Evolutionary conservation across 805 yeast species (phyloP).

Genomic region (Millerozyma acaciae): DNA sequence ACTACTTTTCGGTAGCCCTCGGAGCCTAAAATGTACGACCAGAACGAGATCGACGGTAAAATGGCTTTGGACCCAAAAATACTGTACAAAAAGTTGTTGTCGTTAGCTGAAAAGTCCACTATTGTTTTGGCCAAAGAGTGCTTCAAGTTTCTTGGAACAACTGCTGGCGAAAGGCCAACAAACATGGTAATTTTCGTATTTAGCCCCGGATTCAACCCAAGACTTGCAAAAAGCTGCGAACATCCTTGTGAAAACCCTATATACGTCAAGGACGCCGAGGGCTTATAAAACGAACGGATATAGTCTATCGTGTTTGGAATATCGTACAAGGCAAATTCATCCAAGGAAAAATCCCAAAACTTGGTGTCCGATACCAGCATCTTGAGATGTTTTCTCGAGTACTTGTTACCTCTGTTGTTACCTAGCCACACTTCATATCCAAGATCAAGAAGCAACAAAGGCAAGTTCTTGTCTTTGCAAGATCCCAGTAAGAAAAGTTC

Average conservation of each 20-base stretch:
- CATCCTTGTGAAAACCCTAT: slow-evolving; percentile 32
- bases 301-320: slow-evolving; percentile 25
- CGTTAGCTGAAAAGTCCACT: slow-evolving; percentile 23
- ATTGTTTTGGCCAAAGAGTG: slow-evolving; percentile 22
- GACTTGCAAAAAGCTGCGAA: slow-evolving; percentile 28
- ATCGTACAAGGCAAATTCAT: slow-evolving; percentile 29
- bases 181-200: slow-evolving; percentile 19
- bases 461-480: slow-evolving; percentile 18
- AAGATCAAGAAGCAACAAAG: slow-evolving; percentile 17
- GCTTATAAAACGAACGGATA: slow-evolving; percentile 15
- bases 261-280: slow-evolving; percentile 17
- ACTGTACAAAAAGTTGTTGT: slow-evolving; percentile 20
- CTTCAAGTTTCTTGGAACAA: slow-evolving; percentile 21
- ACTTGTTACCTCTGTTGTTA: slow-evolving; percentile 25
- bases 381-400: slow-evolving; percentile 27
- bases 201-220: slow-evolving; percentile 22
- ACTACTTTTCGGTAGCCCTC: slow-evolving; percentile 20
- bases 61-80: slow-evolving; percentile 27
- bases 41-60: slow-evolving; percentile 26
- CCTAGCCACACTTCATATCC: slow-evolving; percentile 26
- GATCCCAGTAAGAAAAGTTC: slow-evolving; percentile 35
- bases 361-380: slow-evolving; percentile 18
- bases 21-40: slow-evolving; percentile 22
- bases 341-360: slow-evolving; percentile 31
- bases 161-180: slow-evolving; percentile 29